phyloP scores from a whole-genome alignment of 192 early-diverging fungal species.

The Backusella mclennaniae region DNA sequence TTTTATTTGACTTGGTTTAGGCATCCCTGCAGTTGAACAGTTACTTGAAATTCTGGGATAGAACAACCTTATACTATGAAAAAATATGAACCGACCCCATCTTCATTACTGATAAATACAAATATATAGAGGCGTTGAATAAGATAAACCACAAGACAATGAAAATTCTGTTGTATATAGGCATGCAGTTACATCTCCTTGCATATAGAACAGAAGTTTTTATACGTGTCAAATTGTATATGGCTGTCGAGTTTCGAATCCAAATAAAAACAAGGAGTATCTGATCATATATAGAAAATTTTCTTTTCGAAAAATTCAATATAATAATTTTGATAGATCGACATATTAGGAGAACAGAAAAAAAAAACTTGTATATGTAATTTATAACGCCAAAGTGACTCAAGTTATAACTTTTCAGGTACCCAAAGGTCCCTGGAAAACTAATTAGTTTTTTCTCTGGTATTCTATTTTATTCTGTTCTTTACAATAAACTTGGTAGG shows the following conservation, averaged over 20 bases:
- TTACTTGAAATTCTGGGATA: neutral
- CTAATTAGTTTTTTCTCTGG: neutral
- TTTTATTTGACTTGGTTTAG: slow-evolving; percentile 1
- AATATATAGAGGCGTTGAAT: neutral
- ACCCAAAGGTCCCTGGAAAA: neutral
- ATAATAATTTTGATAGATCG: neutral
- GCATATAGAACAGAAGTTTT: neutral
- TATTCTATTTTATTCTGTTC: neutral
- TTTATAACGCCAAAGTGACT: neutral
- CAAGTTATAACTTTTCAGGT: neutral
- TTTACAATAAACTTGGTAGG: neutral
- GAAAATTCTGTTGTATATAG: neutral
- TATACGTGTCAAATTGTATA: neutral
- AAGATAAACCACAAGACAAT: neutral
- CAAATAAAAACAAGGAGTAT: neutral
- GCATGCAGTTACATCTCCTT: neutral
- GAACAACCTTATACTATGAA: neutral
- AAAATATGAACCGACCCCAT: neutral
- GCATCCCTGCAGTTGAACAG: neutral
- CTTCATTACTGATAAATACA: neutral
- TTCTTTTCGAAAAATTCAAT: neutral
- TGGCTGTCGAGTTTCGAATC: neutral
- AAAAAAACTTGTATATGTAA: neutral
- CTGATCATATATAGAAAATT: neutral
- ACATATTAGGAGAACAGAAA: neutral